Evolutionary conservation across 495 filamentous ascomycete genomes (phyloP), one percentile per base, ranked within the genome.

Genomic region (Xylaria nigripes): DNA sequence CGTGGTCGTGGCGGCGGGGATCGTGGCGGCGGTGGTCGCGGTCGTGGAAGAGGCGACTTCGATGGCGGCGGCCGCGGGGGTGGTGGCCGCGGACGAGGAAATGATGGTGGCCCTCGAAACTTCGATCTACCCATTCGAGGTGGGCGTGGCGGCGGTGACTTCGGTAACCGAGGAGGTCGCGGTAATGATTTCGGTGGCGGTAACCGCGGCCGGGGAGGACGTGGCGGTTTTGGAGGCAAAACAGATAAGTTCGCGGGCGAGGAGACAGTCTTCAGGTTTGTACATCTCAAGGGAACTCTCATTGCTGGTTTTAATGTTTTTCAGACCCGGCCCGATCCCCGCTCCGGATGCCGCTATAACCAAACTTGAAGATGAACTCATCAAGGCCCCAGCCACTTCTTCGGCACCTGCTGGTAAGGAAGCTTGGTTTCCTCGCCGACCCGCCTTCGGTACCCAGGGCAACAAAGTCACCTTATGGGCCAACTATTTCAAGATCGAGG

Each of bases 401-500:
- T 18, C 36, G n/a, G 4, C 4, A 9, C 6, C 36, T 40, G 36
- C 36, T 40, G 36, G 36, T 5, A 40, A 40, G 23, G 38, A 45
- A 1, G 51, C 53, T 8, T 32, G 56, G 21, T 59, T 77, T 34
- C 77, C 77, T 7, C 51, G 57, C 41, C 77, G 84, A 7, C 85
- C 85, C n/a, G 76, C 72, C 3, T 86, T 77, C 61, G 83, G 83
- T 38, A 81, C 70, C 1, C 55, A 55, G 13, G 85, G 85, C 16
- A 64, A 29, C 6, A 46, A 63, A 16, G 69, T 83, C 3, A 63
- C 67, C 6, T 70, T 88, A 0, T 85, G 78, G 73, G 74, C 85
- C 32, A 88, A 88, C 63, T 85, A 84, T 53, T 80, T 86, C 57
- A 68, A 75, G 2, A 50, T 88, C 21, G 68, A 70, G 59, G 24